Conservation (phyloP, 768 basidiomycete species). For the Rubroboletus pulcherrimus region DNA sequence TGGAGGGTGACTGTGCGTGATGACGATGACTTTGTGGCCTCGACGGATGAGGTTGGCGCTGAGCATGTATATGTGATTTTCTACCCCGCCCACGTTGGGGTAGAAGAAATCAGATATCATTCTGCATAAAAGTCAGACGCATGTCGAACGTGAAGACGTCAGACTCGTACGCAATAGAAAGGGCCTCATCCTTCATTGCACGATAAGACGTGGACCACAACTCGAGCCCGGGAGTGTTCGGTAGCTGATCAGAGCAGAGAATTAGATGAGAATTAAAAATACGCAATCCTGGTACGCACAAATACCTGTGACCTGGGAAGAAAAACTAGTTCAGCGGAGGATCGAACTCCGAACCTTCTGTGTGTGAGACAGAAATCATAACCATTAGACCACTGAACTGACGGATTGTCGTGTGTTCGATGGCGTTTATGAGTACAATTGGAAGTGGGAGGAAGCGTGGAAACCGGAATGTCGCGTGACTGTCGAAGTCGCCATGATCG, state of each 20-base stretch:
- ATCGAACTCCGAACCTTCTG: conserved; percentile 40
- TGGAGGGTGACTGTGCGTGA: conserved; percentile 88
- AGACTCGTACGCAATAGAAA: conserved; percentile 29
- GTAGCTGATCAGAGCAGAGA: not conserved
- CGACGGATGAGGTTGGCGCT: conserved; percentile 74
- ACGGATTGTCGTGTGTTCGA: not conserved
- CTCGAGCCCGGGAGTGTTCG: not conserved
- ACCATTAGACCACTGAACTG: conserved; percentile 58
- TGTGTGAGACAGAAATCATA: conserved; percentile 54
- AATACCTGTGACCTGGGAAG: not conserved
- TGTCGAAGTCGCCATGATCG: too few relatives aligned
- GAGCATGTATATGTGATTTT: conserved; percentile 94
- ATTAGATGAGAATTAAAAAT: not conserved
- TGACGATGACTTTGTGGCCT: conserved; percentile 92
- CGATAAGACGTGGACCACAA: not conserved
- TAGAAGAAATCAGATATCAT: conserved; percentile 98
- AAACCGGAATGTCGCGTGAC: not conserved
- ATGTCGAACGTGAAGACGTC: not conserved
- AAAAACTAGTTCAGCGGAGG: conserved; percentile 39
- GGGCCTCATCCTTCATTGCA: conserved; percentile 25
- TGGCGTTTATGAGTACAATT: not conserved
- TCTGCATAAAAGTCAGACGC: conserved; percentile 36
- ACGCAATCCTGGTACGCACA: not conserved
- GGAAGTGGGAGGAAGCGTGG: not conserved
- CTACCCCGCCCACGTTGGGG: conserved; percentile 91